These are phyloP conservation scores for Gossypium australe DNA, from an alignment of 345 rosid genomes.

Conservation along the genomic window DNA sequence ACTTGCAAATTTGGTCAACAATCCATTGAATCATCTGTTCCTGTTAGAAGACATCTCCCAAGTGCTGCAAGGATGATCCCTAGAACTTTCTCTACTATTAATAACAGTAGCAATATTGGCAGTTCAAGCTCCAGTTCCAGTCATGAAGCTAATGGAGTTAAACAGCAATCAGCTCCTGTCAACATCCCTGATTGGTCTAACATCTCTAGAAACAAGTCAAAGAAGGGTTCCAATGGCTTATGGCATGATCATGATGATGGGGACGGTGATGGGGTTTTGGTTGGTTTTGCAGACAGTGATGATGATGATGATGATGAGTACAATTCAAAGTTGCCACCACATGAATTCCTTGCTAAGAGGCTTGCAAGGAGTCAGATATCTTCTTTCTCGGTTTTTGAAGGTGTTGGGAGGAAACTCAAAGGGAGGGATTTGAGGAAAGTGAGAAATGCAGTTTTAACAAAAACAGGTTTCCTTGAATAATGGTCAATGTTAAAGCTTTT, in stretches of 20 bases:
- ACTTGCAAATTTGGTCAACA: conserved; percentile 7
- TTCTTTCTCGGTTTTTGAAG: conserved; percentile 73
- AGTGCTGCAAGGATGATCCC: conserved; percentile 58
- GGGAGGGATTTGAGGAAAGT: conserved; percentile 77
- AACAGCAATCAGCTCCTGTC: conserved; percentile 64
- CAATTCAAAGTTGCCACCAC: conserved; percentile 50
- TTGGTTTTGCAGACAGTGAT: conserved; percentile 15
- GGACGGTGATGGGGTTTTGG: neutral
- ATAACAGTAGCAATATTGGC: conserved; percentile 4
- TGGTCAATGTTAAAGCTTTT: neutral
- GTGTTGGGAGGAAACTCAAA: conserved; percentile 76
- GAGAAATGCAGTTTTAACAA: conserved; percentile 68
- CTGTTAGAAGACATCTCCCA: conserved; percentile 28
- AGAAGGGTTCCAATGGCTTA: neutral
- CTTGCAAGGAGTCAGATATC: conserved; percentile 58
- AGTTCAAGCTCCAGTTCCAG: conserved; percentile 15
- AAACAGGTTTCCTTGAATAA: conserved; percentile 80
- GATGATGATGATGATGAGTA: conserved; percentile 25
- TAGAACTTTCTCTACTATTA: neutral
- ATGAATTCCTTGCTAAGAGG: conserved; percentile 61
- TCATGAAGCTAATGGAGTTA: conserved; percentile 22
- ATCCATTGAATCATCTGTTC: conserved; percentile 21
- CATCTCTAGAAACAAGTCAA: conserved; percentile 14
- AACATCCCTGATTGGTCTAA: conserved; percentile 72
- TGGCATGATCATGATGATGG: conserved; percentile 16